Percentiles rank a stretch among this genome's conserved stretches.
These are phyloP conservation scores for Zymoseptoria brevis DNA, from an alignment of 2,329 filamentous ascomycete species.

Conservation along the genomic window DNA sequence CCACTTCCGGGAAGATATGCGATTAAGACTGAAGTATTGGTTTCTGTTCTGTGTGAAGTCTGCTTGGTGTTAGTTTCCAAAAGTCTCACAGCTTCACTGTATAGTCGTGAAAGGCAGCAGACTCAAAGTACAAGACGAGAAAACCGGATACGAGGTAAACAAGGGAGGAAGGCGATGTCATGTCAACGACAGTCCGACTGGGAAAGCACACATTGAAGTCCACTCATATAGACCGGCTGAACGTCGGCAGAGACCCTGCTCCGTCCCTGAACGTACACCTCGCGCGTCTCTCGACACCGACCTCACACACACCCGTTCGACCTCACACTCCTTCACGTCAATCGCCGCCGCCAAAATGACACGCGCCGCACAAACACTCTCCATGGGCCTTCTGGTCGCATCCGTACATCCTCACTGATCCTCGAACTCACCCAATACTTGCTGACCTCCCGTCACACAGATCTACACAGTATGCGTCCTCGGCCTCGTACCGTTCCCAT, in stretches of 20 bases:
- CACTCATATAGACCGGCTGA: background rate
- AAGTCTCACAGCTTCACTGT: too few species aligned
- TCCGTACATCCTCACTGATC: slow-evolving; percentile 54
- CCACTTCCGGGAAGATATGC: too few species aligned
- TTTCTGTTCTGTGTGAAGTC: too few species aligned
- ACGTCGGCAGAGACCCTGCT: background rate
- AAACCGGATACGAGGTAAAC: too few species aligned
- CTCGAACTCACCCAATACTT: slow-evolving; percentile 9
- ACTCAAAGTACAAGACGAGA: too few species aligned
- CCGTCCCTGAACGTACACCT: background rate
- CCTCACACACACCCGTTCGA: too few species aligned
- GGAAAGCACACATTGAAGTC: background rate
- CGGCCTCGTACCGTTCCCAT: slow-evolving; percentile 71
- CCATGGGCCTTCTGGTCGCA: slow-evolving; percentile 74
- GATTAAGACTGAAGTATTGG: too few species aligned
- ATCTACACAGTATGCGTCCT: slow-evolving; percentile 83
- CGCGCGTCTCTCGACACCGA: background rate
- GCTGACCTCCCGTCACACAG: slow-evolving; percentile 41
- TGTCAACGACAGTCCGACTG: too few species aligned
- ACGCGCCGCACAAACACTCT: slow-evolving; percentile 86
- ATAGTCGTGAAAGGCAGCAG: too few species aligned
- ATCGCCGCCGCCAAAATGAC: slow-evolving; percentile 56
- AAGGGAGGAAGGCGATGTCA: too few species aligned
- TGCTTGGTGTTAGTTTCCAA: too few species aligned
- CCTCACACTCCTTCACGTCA: background rate